Evolutionary conservation across 2,329 filamentous ascomycete species (phyloP).

Genomic region (Rachicladosporium sp.): DNA sequence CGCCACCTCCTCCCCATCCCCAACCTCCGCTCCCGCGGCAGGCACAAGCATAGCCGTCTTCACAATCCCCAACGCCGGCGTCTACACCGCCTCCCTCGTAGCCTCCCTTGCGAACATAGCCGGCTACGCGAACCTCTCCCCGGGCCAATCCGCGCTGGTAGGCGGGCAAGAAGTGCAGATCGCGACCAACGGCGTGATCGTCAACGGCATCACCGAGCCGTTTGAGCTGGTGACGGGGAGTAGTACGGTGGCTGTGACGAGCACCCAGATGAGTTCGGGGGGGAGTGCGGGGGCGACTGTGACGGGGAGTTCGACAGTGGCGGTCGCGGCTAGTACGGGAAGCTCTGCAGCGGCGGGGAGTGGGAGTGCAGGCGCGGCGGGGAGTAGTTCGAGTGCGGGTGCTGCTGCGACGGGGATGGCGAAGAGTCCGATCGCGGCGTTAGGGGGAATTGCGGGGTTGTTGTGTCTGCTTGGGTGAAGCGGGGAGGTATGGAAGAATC

Average conservation of each 20-base stretch:
- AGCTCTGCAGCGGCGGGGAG: slow-evolving; percentile 1
- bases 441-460: slow-evolving; percentile 3
- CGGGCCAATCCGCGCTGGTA: slow-evolving; percentile 3
- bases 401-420: slow-evolving; percentile 2
- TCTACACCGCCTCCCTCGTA: slow-evolving; percentile 2
- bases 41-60: slow-evolving; percentile 1
- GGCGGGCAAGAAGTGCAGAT: slow-evolving; percentile 3
- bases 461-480: slow-evolving; percentile 4
- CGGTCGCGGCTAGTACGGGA: not conserved
- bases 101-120: slow-evolving; percentile 2
- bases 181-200: not conserved
- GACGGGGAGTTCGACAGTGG: slow-evolving; percentile 1
- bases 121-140: slow-evolving; percentile 1
- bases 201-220: not conserved
- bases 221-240: slow-evolving; percentile 1
- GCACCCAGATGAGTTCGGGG: not conserved
- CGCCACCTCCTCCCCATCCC: no score
- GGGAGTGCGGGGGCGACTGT: slow-evolving; percentile 1
- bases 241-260: slow-evolving; percentile 1
- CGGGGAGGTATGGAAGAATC: not conserved
- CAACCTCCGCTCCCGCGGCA: no score
- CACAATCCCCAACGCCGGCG: slow-evolving; percentile 5
- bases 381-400: slow-evolving; percentile 3
- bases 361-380: not conserved
- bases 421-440: not conserved